Evolutionary conservation across 352 stramenopile species (phyloP).

Genomic region (Pythium vanterpoolii): DNA sequence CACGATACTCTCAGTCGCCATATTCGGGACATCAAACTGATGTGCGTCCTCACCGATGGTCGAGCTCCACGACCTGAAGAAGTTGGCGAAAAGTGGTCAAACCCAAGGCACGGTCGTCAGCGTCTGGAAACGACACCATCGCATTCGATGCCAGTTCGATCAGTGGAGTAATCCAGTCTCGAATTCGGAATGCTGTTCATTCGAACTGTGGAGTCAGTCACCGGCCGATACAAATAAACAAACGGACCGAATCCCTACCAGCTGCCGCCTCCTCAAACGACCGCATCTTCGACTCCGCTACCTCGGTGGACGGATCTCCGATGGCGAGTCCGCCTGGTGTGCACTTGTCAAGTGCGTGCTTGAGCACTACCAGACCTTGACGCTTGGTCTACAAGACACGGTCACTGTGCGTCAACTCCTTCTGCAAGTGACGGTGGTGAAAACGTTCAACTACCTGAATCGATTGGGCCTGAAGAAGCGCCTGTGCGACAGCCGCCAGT

Average conservation of each 20-base stretch:
- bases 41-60: slow-evolving; percentile 29
- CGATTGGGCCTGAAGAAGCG: slow-evolving; percentile 11
- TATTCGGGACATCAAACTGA: not conserved
- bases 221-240: not conserved
- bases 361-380: slow-evolving; percentile 10
- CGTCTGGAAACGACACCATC: slow-evolving; percentile 64
- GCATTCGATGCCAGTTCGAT: slow-evolving; percentile 62
- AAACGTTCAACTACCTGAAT: slow-evolving; percentile 14
- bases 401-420: not conserved
- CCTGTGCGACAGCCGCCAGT: slow-evolving; percentile 15
- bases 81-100: slow-evolving; percentile 38
- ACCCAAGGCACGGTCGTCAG: slow-evolving; percentile 33
- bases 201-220: not conserved
- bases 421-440: no score
- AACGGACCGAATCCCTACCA: not conserved
- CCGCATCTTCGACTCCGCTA: not conserved
- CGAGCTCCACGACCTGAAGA: slow-evolving; percentile 25
- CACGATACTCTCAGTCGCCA: not conserved
- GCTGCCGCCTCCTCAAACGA: slow-evolving; percentile 4
- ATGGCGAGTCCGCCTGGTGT: not conserved
- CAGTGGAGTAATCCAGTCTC: slow-evolving; percentile 56
- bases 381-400: slow-evolving; percentile 3
- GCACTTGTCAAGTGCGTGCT: slow-evolving; percentile 5
- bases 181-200: slow-evolving; percentile 28
- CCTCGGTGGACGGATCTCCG: no score